phyloP scores from a whole-genome alignment of 768 basidiomycete genomes.

The Gelatoporia subvermispora region DNA sequence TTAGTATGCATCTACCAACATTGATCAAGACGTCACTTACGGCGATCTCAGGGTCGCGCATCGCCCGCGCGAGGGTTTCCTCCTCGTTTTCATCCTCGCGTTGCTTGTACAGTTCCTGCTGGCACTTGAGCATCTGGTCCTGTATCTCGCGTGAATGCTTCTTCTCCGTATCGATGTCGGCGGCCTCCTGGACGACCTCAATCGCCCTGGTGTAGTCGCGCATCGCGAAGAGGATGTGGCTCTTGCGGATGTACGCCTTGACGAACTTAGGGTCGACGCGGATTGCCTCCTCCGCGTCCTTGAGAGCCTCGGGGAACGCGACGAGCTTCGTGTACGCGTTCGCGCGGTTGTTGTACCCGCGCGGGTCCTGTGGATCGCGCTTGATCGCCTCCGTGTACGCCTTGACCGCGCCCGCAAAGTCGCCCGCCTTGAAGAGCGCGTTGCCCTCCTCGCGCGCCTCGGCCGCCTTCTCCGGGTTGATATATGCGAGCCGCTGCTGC shows the following conservation, averaged over 20 bases:
- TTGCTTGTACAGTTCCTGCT: conserved; percentile 73
- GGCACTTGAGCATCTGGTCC: conserved; percentile 73
- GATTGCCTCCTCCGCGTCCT: conserved; percentile 93
- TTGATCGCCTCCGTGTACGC: conserved; percentile 95
- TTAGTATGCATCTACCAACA: neutral
- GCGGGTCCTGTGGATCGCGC: conserved; percentile 83
- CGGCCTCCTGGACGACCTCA: conserved; percentile 74
- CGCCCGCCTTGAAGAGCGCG: conserved; percentile 81
- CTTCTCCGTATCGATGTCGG: conserved; percentile 70
- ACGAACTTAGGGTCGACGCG: conserved; percentile 87
- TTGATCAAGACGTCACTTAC: conserved; percentile 39
- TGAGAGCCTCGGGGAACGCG: conserved; percentile 92
- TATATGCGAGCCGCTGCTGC: conserved; percentile 74
- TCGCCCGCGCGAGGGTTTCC: conserved; percentile 87
- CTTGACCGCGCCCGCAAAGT: conserved; percentile 90
- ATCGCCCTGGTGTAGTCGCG: conserved; percentile 87
- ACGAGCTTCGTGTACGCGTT: conserved; percentile 93
- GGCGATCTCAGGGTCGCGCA: conserved; percentile 95
- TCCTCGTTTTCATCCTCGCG: conserved; percentile 86
- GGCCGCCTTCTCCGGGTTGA: conserved; percentile 81
- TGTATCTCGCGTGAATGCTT: conserved; percentile 84
- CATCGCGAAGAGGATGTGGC: conserved; percentile 82
- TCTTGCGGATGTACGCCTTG: conserved; percentile 95
- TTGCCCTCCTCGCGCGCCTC: conserved; percentile 91
- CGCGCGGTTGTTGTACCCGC: conserved; percentile 98